Percentiles rank a stretch among this genome's conserved stretches.
Conservation (phyloP, 2,329 filamentous ascomycete genomes). For the Ustulina deusta region DNA sequence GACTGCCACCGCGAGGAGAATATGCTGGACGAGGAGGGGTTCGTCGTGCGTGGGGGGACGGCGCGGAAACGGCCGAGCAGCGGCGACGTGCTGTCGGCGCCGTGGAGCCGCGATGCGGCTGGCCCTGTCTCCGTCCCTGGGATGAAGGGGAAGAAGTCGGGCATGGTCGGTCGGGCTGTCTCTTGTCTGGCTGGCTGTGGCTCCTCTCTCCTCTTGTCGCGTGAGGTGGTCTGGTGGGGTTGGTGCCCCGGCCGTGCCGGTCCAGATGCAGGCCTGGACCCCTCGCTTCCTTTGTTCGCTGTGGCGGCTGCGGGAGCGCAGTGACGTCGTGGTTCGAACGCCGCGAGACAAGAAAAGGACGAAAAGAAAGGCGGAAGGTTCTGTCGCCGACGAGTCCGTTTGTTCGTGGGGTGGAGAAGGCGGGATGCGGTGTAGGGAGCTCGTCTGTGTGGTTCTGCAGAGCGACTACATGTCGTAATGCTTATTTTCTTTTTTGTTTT, state of each 20-base stretch:
- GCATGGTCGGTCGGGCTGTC: constrained; percentile 57
- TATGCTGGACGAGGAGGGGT: constrained; percentile 24
- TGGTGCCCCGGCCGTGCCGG: constrained; percentile 27
- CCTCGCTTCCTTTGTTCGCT: background rate
- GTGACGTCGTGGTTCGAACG: background rate
- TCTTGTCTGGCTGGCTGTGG: background rate
- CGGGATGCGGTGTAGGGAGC: too few species aligned
- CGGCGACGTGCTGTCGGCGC: constrained; percentile 64
- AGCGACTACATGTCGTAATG: background rate
- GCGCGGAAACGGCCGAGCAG: constrained; percentile 74
- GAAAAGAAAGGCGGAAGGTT: too few species aligned
- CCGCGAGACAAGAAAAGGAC: too few species aligned
- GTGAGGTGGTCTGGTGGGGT: background rate
- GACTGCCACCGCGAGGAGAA: constrained; percentile 39
- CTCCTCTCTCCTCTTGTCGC: background rate
- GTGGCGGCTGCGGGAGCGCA: background rate
- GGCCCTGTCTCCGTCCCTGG: constrained; percentile 69
- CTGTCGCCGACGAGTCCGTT: too few species aligned
- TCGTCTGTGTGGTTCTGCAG: background rate
- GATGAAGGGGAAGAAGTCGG: constrained; percentile 75
- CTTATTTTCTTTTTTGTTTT: background rate
- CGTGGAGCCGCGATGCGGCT: constrained; percentile 55
- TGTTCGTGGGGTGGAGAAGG: background rate
- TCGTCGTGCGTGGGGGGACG: constrained; percentile 54
- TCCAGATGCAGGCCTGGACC: constrained; percentile 7